A percentile compares a stretch with the other conserved stretches of the same genome.
phyloP scores from a whole-genome alignment of 2,329 filamentous ascomycete genomes.

The Fusarium udum region DNA sequence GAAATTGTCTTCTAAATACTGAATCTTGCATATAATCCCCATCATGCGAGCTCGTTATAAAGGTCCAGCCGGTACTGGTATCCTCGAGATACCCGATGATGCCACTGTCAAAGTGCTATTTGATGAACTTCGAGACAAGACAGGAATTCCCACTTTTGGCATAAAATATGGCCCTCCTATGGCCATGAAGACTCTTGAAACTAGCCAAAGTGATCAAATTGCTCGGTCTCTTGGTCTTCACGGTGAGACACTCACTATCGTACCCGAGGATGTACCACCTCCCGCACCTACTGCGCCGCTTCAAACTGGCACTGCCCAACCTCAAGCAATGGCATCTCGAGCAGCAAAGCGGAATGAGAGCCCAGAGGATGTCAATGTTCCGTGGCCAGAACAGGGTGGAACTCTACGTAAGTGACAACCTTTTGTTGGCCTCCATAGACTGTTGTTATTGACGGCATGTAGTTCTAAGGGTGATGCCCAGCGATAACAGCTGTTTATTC shows the following conservation, averaged over 20 bases:
- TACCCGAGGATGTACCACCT: conserved; percentile 50
- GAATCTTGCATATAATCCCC: not conserved
- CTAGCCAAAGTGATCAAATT: conserved; percentile 60
- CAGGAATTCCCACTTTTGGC: conserved; percentile 72
- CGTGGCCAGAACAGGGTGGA: conserved; percentile 61
- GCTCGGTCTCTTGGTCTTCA: conserved; percentile 60
- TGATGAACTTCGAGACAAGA: conserved; percentile 68
- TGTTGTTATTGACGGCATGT: conserved; percentile 38
- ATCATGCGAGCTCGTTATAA: conserved; percentile 79
- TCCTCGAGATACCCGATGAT: conserved; percentile 72
- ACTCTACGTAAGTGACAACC: conserved; percentile 55
- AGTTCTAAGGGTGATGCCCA: conserved; percentile 93
- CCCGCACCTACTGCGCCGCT: conserved; percentile 16
- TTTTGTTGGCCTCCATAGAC: not conserved
- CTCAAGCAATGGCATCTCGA: not conserved
- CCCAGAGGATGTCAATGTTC: conserved; percentile 52
- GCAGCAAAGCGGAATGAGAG: conserved; percentile 14
- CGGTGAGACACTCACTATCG: conserved; percentile 62
- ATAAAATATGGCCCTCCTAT: conserved; percentile 85
- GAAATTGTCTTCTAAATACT: not conserved
- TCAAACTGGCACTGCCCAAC: conserved; percentile 7
- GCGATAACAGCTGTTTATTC: conserved; percentile 96
- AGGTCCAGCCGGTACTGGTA: conserved; percentile 76
- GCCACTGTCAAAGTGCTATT: conserved; percentile 73
- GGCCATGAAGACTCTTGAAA: conserved; percentile 70